Evolutionary conservation across 2,329 filamentous ascomycete genomes (phyloP).

Genomic region (Venturia aucupariae): DNA sequence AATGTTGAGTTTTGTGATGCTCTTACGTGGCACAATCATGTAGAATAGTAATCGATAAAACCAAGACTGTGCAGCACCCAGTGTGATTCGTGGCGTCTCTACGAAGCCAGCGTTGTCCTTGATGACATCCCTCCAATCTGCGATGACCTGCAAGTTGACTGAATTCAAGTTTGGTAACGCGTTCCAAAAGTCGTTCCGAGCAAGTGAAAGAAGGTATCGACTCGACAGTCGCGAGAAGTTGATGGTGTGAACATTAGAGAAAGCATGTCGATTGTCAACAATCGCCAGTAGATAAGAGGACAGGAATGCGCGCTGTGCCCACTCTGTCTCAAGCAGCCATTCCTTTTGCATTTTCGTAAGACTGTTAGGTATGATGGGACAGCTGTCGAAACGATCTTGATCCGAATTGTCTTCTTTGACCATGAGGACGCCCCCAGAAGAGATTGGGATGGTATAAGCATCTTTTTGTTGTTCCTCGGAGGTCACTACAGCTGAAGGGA

Average conservation of each 20-base stretch:
- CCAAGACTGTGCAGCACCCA: constrained; percentile 41
- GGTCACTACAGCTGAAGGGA: not conserved
- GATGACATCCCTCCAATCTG: constrained; percentile 54
- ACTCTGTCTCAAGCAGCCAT: constrained; percentile 58
- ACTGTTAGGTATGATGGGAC: constrained; percentile 41
- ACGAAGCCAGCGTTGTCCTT: constrained; percentile 45
- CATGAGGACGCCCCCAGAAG: constrained; percentile 27
- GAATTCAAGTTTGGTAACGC: constrained; percentile 45
- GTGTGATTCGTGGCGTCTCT: constrained; percentile 40
- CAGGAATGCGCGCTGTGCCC: constrained; percentile 60
- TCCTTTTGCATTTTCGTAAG: constrained; percentile 57
- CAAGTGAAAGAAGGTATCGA: constrained; percentile 47
- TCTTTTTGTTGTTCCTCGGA: not conserved
- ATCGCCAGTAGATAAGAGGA: constrained; percentile 58
- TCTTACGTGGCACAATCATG: constrained; percentile 39
- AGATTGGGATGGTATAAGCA: not conserved
- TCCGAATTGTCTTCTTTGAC: constrained; percentile 22
- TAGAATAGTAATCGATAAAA: constrained; percentile 45
- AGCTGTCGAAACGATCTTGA: constrained; percentile 20
- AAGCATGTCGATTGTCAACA: constrained; percentile 49
- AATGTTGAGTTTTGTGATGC: constrained; percentile 51
- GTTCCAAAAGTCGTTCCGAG: constrained; percentile 52
- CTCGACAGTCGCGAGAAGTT: constrained; percentile 58
- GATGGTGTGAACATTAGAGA: constrained; percentile 47
- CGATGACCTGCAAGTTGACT: constrained; percentile 52